Evolutionary conservation across 768 basidiomycete species (phyloP).

Genomic region (Pulveroboletus sp.): DNA sequence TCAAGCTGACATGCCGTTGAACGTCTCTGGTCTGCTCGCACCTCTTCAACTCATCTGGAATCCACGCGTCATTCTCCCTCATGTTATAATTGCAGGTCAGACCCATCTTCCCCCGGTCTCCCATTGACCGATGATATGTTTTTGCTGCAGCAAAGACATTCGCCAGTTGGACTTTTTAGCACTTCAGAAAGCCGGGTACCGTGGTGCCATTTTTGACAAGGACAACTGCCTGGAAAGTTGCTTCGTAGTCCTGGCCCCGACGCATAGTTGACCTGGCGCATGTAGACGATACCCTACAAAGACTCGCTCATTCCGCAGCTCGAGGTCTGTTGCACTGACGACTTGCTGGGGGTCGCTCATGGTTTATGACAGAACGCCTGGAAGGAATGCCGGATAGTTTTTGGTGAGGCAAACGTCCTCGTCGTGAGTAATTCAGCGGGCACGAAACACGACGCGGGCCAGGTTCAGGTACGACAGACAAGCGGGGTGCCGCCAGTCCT

Average conservation of each 20-base stretch:
- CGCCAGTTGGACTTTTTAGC: conserved; percentile 76
- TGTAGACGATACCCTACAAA: conserved; percentile 72
- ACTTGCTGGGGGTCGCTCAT: not conserved
- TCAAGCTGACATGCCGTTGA: conserved; percentile 55
- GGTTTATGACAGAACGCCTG: conserved; percentile 57
- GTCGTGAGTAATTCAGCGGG: conserved; percentile 96
- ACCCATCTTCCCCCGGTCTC: not conserved
- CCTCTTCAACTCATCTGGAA: conserved; percentile 66
- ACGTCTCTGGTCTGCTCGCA: conserved; percentile 64
- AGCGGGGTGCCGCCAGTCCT: not conserved
- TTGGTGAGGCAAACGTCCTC: conserved; percentile 75
- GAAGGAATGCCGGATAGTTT: conserved; percentile 63
- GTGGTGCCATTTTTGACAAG: conserved; percentile 93
- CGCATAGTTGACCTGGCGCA: not conserved
- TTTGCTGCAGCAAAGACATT: conserved; percentile 62
- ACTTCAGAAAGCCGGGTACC: conserved; percentile 71
- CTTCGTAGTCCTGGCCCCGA: not conserved
- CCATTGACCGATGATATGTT: conserved; percentile 6
- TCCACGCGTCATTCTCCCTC: conserved; percentile 66
- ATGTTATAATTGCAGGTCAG: conserved; percentile 61
- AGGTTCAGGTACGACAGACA: conserved; percentile 61
- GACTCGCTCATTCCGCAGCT: conserved; percentile 78
- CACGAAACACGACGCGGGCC: conserved; percentile 67
- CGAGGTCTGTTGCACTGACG: conserved; percentile 40
- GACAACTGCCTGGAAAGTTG: conserved; percentile 87